Evolutionary conservation across 2,329 filamentous ascomycete species (phyloP).

Genomic region (Lanzia echinophila): DNA sequence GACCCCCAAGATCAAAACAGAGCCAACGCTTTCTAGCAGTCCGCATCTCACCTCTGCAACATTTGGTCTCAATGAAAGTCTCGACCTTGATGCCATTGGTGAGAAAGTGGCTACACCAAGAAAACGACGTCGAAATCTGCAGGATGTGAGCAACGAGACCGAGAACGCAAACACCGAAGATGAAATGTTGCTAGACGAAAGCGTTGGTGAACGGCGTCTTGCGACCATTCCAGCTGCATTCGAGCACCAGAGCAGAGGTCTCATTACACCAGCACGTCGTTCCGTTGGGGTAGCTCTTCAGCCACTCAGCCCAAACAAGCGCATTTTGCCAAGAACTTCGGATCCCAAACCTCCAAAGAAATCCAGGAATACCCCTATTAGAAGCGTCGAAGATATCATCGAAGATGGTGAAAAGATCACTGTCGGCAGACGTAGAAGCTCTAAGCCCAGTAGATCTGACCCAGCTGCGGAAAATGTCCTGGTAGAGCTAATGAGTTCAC

Average conservation of each 20-base stretch:
- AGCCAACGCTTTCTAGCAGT: conserved; percentile 23
- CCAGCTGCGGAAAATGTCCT: conserved; percentile 4
- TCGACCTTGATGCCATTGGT: conserved; percentile 33
- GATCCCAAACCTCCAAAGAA: conserved; percentile 12
- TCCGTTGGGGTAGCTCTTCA: conserved; percentile 17
- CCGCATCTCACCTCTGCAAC: conserved; percentile 19
- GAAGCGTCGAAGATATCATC: conserved; percentile 14
- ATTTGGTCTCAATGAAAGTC: conserved; percentile 23
- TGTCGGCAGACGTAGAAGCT: neutral
- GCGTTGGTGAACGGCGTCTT: neutral
- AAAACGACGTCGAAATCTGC: conserved; percentile 20
- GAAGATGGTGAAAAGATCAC: conserved; percentile 22
- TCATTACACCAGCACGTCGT: conserved; percentile 8
- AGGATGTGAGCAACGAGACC: neutral
- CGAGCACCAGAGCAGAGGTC: neutral
- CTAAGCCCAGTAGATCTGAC: neutral
- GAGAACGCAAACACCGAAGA: neutral
- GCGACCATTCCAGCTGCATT: neutral
- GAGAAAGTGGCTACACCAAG: conserved; percentile 30
- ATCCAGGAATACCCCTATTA: conserved; percentile 12
- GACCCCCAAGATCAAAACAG: conserved; percentile 23
- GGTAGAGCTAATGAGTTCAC: conserved; percentile 13
- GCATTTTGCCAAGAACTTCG: conserved; percentile 22
- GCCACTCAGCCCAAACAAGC: conserved; percentile 24
- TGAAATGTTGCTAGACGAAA: conserved; percentile 2